phyloP scores from a whole-genome alignment of 2,329 filamentous ascomycete species.

The Colletotrichum chrysophilum region DNA sequence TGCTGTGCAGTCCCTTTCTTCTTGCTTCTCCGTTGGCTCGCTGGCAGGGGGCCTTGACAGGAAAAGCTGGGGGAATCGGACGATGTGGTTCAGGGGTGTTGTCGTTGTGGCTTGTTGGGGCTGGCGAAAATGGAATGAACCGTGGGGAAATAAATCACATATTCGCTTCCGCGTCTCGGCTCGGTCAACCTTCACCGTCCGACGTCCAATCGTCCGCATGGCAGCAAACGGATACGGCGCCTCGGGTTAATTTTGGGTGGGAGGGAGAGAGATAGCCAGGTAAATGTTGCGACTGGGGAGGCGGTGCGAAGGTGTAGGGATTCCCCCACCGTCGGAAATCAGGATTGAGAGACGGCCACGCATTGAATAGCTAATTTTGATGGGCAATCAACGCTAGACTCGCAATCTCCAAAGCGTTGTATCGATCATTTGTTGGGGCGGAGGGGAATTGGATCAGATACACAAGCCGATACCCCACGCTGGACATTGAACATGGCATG shows the following conservation, averaged over 20 bases:
- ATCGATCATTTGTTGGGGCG: not conserved
- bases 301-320: not conserved
- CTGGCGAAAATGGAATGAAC: not conserved
- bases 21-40: not conserved
- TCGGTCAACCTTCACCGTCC: not conserved
- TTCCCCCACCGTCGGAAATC: constrained; percentile 1
- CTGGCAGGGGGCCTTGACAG: not conserved
- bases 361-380: constrained; percentile 19
- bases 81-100: not conserved
- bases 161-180: not conserved
- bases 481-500: not conserved
- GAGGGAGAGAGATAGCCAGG: not conserved
- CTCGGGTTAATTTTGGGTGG: not conserved
- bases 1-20: not conserved
- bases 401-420: constrained; percentile 7
- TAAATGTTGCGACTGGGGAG: not conserved
- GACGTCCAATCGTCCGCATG: not conserved
- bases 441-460: not conserved
- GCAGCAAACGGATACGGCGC: not conserved
- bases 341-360: not conserved
- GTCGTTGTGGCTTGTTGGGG: not conserved
- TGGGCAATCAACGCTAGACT: constrained; percentile 14
- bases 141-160: not conserved
- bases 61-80: not conserved
- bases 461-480: not conserved